These are phyloP conservation scores for Talaromyces liani DNA, from an alignment of 495 filamentous ascomycete genomes.

Conservation along the genomic window DNA sequence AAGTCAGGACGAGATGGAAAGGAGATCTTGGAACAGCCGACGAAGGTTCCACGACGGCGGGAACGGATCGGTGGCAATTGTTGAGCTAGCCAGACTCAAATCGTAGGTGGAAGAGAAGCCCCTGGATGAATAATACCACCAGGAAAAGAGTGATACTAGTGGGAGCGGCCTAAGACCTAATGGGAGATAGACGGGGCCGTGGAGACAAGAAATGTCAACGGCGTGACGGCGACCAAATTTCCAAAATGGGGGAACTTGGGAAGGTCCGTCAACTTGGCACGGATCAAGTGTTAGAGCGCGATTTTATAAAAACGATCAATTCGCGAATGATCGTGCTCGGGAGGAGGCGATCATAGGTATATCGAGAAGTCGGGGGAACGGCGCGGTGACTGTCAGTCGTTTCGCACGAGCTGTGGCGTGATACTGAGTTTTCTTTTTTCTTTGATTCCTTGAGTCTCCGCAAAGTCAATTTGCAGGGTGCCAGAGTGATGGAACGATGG, in stretches of 20 bases:
- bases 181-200: slow-evolving; percentile 29
- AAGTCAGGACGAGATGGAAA: slow-evolving; percentile 14
- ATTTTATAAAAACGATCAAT: slow-evolving; percentile 3
- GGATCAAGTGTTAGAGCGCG: slow-evolving; percentile 6
- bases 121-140: slow-evolving; percentile 25
- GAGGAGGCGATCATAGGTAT: not conserved
- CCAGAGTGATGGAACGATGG: not conserved
- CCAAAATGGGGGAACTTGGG: slow-evolving; percentile 4
- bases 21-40: slow-evolving; percentile 27
- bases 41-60: slow-evolving; percentile 32
- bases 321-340: not conserved
- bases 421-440: not conserved
- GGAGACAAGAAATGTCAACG: slow-evolving; percentile 31
- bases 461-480: not conserved
- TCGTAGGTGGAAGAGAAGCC: slow-evolving; percentile 27
- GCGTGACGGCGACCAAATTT: slow-evolving; percentile 20
- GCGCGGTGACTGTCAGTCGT: not conserved
- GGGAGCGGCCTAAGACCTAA: slow-evolving; percentile 16
- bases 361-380: not conserved
- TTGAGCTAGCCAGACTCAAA: slow-evolving; percentile 24
- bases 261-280: slow-evolving; percentile 5
- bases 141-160: not conserved
- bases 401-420: not conserved
- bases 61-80: slow-evolving; percentile 29
- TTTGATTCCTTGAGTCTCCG: not conserved